Evolutionary conservation across 345 rosid genomes (phyloP).

Genomic region (Orychophragmus violaceus): DNA sequence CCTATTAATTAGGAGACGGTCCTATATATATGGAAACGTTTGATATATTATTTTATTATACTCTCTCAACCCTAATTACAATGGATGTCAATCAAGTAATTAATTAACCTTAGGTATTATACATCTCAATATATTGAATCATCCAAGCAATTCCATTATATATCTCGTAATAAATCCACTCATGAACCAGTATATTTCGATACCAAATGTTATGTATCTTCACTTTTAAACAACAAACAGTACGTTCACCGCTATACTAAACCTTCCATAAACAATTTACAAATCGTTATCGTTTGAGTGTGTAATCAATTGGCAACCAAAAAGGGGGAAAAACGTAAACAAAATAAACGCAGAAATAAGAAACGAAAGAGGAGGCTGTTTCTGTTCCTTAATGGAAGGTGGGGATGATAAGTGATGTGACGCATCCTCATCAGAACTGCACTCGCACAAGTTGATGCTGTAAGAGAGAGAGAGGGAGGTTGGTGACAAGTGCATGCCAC

Average conservation of each 20-base stretch:
- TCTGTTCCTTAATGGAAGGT: not conserved
- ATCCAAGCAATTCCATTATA: too few relatives aligned
- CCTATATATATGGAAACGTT: not conserved
- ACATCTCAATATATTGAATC: too few relatives aligned
- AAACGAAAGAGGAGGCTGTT: not conserved
- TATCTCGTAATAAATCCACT: too few relatives aligned
- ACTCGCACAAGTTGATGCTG: slow-evolving; percentile 16
- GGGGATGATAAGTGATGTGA: slow-evolving; percentile 13
- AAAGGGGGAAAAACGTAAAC: not conserved
- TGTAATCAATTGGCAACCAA: not conserved
- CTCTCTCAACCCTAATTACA: not conserved
- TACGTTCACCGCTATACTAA: not conserved
- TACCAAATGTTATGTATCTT: not conserved
- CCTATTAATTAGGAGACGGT: not conserved
- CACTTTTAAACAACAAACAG: not conserved
- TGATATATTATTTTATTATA: not conserved
- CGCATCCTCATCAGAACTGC: slow-evolving; percentile 13
- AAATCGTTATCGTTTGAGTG: not conserved
- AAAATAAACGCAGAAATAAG: too few relatives aligned
- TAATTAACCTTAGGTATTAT: too few relatives aligned
- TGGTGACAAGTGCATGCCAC: slow-evolving; percentile 29
- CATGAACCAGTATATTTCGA: not conserved
- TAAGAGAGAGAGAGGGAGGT: slow-evolving; percentile 4
- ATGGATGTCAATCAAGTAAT: not conserved
- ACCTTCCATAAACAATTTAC: not conserved